Evolutionary conservation across 139 green algal species (phyloP).

Genomic region (Nannochloris sp.): DNA sequence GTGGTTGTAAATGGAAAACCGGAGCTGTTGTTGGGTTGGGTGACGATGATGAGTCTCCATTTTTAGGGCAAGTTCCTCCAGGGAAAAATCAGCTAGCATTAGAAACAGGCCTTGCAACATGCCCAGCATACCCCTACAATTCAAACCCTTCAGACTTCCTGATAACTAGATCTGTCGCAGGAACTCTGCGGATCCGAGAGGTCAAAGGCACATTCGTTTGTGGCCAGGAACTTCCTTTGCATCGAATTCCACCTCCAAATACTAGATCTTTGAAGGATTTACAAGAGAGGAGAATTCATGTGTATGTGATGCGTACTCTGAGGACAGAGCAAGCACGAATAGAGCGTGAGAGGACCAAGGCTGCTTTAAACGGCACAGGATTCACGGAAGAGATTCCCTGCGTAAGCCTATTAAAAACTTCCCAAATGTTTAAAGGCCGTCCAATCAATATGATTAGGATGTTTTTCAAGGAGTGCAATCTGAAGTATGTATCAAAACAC

Average conservation of each 20-base stretch:
- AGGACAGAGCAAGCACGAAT: slow-evolving; percentile 1
- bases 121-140: slow-evolving; percentile 42
- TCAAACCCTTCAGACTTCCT: slow-evolving; percentile 62
- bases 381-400: not conserved
- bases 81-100: slow-evolving; percentile 34
- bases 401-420: not conserved
- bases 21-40: slow-evolving; percentile 46
- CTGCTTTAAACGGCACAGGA: not conserved
- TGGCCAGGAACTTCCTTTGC: slow-evolving; percentile 63
- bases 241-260: slow-evolving; percentile 23
- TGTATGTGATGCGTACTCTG: slow-evolving; percentile 31
- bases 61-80: slow-evolving; percentile 36
- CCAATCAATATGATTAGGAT: slow-evolving; percentile 26
- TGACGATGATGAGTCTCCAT: slow-evolving; percentile 50
- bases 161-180: slow-evolving; percentile 30
- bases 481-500: slow-evolving; percentile 9
- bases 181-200: slow-evolving; percentile 51
- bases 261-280: slow-evolving; percentile 22
- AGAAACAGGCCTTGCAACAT: slow-evolving; percentile 48
- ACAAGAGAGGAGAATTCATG: slow-evolving; percentile 28
- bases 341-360: not conserved
- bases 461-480: slow-evolving; percentile 36
- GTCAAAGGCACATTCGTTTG: slow-evolving; percentile 47
- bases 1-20: slow-evolving; percentile 26
- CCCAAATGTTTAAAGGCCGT: slow-evolving; percentile 9